Percentiles rank a stretch among this genome's conserved stretches.
Evolutionary conservation across 192 early-diverging fungal genomes (phyloP).

Genomic region (Umbelopsis sp.): DNA sequence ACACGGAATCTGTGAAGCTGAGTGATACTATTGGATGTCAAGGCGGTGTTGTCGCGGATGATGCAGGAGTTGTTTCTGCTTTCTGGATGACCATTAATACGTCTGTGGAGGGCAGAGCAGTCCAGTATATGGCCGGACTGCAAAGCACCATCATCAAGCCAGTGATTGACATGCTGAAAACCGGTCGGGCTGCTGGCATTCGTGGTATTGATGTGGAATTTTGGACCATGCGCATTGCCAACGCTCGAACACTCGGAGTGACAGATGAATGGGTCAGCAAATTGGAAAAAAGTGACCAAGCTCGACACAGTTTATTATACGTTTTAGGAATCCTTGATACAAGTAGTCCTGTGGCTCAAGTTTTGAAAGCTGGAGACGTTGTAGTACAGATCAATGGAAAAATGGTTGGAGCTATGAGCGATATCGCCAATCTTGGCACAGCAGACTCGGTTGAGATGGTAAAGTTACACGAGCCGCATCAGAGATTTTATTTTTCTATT

Average conservation of each 20-base stretch:
- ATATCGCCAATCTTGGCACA: conserved; percentile 54
- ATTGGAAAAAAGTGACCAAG: conserved; percentile 43
- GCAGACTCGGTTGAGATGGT: conserved; percentile 56
- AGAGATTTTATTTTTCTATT: background rate
- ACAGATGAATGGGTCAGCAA: conserved; percentile 57
- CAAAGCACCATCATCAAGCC: conserved; percentile 46
- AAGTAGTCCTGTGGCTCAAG: conserved; percentile 53
- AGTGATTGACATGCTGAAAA: conserved; percentile 50
- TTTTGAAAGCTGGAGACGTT: conserved; percentile 67
- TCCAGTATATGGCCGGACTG: conserved; percentile 65
- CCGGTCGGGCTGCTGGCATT: conserved; percentile 49
- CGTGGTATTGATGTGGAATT: conserved; percentile 64
- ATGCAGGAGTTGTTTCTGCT: conserved; percentile 57
- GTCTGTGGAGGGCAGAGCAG: conserved; percentile 54
- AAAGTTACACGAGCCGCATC: conserved; percentile 10
- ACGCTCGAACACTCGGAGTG: conserved; percentile 61
- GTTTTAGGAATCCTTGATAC: conserved; percentile 58
- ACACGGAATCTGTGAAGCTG: conserved; percentile 57
- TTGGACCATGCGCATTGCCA: conserved; percentile 55
- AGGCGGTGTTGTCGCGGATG: conserved; percentile 68
- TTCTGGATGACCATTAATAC: conserved; percentile 71
- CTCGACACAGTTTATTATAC: conserved; percentile 56
- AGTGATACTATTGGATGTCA: conserved; percentile 66
- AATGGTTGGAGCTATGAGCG: conserved; percentile 57
- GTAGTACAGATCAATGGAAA: conserved; percentile 68